Evolutionary conservation across 2,329 filamentous ascomycete species (phyloP).

Genomic region (Aspergillus sp.): DNA sequence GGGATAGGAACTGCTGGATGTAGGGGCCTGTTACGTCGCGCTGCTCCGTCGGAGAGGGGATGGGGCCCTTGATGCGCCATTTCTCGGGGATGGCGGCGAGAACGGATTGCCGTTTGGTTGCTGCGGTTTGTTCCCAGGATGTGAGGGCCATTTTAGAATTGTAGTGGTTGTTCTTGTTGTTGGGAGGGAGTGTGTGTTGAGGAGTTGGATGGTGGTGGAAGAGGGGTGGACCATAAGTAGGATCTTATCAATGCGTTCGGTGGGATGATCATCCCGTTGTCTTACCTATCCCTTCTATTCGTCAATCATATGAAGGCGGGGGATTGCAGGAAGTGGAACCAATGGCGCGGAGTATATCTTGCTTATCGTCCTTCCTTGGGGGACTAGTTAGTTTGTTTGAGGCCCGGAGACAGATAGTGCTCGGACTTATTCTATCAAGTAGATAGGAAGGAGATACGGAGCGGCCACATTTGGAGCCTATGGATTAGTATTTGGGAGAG

Average conservation of each 20-base stretch:
- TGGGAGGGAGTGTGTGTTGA: neutral
- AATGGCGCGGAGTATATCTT: neutral
- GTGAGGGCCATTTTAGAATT: slow-evolving; percentile 18
- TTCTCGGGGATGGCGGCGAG: slow-evolving; percentile 57
- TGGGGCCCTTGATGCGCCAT: slow-evolving; percentile 53
- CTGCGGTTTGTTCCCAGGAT: slow-evolving; percentile 54
- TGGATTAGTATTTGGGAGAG: too few relatives aligned
- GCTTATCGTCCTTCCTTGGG: neutral
- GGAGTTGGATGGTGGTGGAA: neutral
- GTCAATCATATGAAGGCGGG: neutral
- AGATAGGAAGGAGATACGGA: neutral
- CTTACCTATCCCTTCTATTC: neutral
- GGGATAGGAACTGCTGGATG: slow-evolving; percentile 57
- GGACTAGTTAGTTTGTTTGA: neutral
- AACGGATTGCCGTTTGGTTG: slow-evolving; percentile 57
- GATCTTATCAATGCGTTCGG: neutral
- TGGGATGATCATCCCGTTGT: neutral
- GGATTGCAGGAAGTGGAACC: neutral
- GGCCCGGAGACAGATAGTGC: neutral
- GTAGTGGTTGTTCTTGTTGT: neutral
- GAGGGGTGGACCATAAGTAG: neutral
- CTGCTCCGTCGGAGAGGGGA: slow-evolving; percentile 54
- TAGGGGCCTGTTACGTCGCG: slow-evolving; percentile 59
- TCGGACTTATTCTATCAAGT: neutral
- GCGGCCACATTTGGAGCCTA: too few relatives aligned